A percentile compares a stretch with the other conserved stretches of the same genome.
Conservation (phyloP, 73 alveolate species). For the Durusdinium trenchii region DNA sequence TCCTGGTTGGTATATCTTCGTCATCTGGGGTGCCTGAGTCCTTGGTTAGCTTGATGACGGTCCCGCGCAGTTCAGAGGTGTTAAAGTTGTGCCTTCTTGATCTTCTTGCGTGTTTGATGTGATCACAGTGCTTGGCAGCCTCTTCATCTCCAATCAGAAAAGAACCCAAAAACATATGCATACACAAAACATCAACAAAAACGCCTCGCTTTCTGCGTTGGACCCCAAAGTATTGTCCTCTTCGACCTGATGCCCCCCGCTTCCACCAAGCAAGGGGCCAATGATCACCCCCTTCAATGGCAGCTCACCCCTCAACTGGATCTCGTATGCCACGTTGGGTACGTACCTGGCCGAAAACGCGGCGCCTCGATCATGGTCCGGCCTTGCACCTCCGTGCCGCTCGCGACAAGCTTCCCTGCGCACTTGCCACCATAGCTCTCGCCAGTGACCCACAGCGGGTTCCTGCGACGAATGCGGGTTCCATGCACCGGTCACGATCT, state of each 20-base stretch:
- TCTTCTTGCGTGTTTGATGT: too few species aligned
- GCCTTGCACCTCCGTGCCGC: background rate
- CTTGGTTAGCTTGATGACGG: too few species aligned
- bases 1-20: too few species aligned
- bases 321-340: slow-evolving; percentile 90
- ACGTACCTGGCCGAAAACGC: slow-evolving; percentile 33
- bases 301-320: slow-evolving; percentile 57
- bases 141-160: too few species aligned
- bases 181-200: too few species aligned
- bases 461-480: background rate
- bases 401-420: background rate
- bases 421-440: slow-evolving; percentile 92
- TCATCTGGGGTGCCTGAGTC: too few species aligned
- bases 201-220: too few species aligned
- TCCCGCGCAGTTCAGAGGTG: too few species aligned
- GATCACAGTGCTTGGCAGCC: too few species aligned
- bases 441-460: slow-evolving; percentile 91
- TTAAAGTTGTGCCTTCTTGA: too few species aligned
- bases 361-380: too few species aligned
- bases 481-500: background rate
- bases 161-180: too few species aligned
- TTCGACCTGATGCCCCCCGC: background rate
- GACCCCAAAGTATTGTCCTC: background rate
- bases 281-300: slow-evolving; percentile 77
- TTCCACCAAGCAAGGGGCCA: background rate